Percentiles rank a stretch among this genome's conserved stretches.
These are phyloP conservation scores for Pseudozyma tsukubaensis DNA, from an alignment of 1,284 basidiomycete genomes.

Conservation along the genomic window DNA sequence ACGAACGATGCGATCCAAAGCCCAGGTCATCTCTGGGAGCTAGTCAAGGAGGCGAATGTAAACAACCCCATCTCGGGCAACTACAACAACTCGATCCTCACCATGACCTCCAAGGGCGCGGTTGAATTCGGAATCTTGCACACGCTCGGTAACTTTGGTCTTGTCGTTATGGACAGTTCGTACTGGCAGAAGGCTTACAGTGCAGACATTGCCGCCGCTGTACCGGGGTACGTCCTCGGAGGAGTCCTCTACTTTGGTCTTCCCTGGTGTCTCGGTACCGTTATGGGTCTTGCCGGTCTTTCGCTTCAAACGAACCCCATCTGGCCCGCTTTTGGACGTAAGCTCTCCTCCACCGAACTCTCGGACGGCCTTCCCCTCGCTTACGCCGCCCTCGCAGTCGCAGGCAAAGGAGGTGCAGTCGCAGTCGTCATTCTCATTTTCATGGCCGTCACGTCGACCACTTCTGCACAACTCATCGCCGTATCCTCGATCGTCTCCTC, in stretches of 20 bases:
- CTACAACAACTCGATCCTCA: conserved; percentile 76
- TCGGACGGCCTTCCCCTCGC: conserved; percentile 54
- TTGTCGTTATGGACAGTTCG: conserved; percentile 56
- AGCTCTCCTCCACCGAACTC: conserved; percentile 40
- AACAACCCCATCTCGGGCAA: conserved; percentile 72
- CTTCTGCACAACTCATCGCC: conserved; percentile 60
- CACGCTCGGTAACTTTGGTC: conserved; percentile 61
- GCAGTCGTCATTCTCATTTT: conserved; percentile 62
- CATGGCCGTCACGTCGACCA: conserved; percentile 60
- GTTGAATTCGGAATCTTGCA: conserved; percentile 62
- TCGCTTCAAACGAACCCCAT: conserved; percentile 50
- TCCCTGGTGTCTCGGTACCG: conserved; percentile 59
- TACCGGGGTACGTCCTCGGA: conserved; percentile 61
- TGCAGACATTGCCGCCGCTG: conserved; percentile 56
- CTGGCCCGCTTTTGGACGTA: conserved; percentile 57
- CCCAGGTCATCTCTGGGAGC: conserved; percentile 52
- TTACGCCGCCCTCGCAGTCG: conserved; percentile 55
- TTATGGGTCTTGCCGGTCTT: conserved; percentile 54
- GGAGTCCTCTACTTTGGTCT: conserved; percentile 65
- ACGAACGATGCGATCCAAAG: conserved; percentile 38
- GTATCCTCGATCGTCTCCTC: conserved; percentile 56
- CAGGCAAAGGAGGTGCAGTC: conserved; percentile 60
- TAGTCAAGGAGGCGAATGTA: conserved; percentile 35
- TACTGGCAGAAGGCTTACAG: conserved; percentile 66
- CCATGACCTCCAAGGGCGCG: conserved; percentile 84